A percentile compares a stretch with the other conserved stretches of the same genome.
These are phyloP conservation scores for Calonectria henricotiae DNA, from an alignment of 2,329 filamentous ascomycete genomes.

Conservation along the genomic window DNA sequence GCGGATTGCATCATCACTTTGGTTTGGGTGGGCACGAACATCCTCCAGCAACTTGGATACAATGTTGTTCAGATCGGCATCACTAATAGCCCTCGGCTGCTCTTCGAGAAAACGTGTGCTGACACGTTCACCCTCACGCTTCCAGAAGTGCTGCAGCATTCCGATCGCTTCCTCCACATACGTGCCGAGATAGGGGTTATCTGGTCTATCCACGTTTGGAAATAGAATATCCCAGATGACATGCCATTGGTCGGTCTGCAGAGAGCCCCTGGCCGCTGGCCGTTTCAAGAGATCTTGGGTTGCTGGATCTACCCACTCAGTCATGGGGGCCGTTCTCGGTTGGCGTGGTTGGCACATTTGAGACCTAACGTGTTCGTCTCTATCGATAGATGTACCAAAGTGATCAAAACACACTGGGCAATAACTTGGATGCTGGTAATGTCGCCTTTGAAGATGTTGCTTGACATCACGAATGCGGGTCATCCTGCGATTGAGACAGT, in stretches of 20 bases:
- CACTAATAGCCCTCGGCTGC: neutral
- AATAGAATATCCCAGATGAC: constrained; percentile 10
- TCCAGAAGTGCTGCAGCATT: constrained; percentile 14
- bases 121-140: neutral
- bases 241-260: constrained; percentile 3
- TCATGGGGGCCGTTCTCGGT: neutral
- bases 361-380: neutral
- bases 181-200: neutral
- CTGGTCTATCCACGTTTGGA: neutral
- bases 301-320: neutral
- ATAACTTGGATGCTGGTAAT: neutral
- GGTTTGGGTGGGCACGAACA: neutral
- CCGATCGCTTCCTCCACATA: constrained; percentile 3
- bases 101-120: neutral
- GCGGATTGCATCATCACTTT: neutral
- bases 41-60: constrained; percentile 3
- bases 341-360: neutral
- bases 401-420: neutral
- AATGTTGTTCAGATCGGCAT: neutral
- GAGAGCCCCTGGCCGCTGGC: neutral
- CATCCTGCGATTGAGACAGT: constrained; percentile 12
- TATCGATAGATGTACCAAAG: neutral
- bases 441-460: constrained; percentile 1
- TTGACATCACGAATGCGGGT: constrained; percentile 12
- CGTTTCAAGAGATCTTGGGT: neutral